Evolutionary conservation across 495 filamentous ascomycete genomes (phyloP), one percentile per base, ranked within the genome.

Genomic region (Penicillium atrosanguineum): DNA sequence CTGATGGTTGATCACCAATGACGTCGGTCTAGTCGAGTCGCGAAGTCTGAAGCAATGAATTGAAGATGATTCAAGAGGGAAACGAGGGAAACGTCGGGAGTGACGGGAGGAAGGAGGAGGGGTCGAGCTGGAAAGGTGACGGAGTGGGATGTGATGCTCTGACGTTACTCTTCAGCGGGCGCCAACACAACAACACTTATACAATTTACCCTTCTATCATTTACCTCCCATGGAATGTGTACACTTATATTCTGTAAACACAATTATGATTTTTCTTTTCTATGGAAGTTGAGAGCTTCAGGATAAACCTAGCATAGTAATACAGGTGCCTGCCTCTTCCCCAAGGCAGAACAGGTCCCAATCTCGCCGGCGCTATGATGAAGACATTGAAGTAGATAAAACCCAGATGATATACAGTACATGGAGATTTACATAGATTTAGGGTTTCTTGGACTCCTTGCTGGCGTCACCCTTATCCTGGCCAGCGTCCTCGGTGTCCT

Each of bases 381-480:
- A 51, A 44, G 59, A 50, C 59, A 49, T 61, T 60, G 52, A 61
- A 63, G 62, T 65, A 72, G 69, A 63, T 64, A 72, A 61, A 68
- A 46, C 50, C 51, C 61, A 62, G 64, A 64, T 63, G 52, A 36
- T 58, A 62, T 62, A 62, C 28, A 58, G 43, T 65, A 62, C 60
- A 65, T 42, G 43, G 29, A 53, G 48, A 64, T 65, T 59, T 64
- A 63, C 55, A 65, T 44, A 3, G 36, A 45, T 51, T 56, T 60
- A 45, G 53, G 82, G 85, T 69, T 89, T 89, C 50, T 76, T 67
- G 23, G 72, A 70, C 23, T 69, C 60, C 19, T 69, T 63, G 49
- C 60, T 67, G 46, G 62, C 63, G 20, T 85, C 77, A 18, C 67
- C 64, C 26, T 69, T 61, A 26, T 67, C 67, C 21, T 74, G 67